phyloP scores from a whole-genome alignment of 2,329 filamentous ascomycete genomes.

The Fusarium aywerte region DNA sequence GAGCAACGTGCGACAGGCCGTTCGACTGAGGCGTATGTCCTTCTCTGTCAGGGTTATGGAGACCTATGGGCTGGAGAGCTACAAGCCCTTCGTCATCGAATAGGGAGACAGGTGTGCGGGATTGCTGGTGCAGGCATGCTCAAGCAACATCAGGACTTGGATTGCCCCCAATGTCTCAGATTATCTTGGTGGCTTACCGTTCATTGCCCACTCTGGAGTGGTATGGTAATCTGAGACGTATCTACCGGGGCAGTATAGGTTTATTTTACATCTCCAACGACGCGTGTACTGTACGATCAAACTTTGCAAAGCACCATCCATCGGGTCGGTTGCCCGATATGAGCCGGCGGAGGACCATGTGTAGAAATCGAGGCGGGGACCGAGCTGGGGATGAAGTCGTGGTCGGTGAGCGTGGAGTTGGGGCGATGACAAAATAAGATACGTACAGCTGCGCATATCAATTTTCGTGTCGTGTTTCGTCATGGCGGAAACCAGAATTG shows the following conservation, averaged over 20 bases:
- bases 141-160: slow-evolving; percentile 3
- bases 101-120: slow-evolving; percentile 16
- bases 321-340: neutral
- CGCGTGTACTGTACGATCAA: neutral
- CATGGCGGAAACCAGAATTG: slow-evolving; percentile 10
- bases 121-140: slow-evolving; percentile 34
- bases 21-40: slow-evolving; percentile 21
- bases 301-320: neutral
- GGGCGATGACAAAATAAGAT: slow-evolving; percentile 13
- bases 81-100: slow-evolving; percentile 26
- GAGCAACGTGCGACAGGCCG: slow-evolving; percentile 4
- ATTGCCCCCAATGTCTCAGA: slow-evolving; percentile 24
- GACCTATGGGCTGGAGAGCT: slow-evolving; percentile 10
- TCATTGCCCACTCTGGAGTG: neutral
- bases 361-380: slow-evolving; percentile 22
- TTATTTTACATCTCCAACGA: neutral
- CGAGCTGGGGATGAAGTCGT: slow-evolving; percentile 15
- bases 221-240: neutral
- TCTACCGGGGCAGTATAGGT: too few relatives aligned
- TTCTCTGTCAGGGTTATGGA: slow-evolving; percentile 25
- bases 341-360: neutral
- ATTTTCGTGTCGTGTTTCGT: neutral
- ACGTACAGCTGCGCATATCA: neutral
- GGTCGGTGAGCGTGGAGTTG: slow-evolving; percentile 29
- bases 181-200: slow-evolving; percentile 6